Conservation (phyloP, 2,329 filamentous ascomycete genomes). For the Fusarium agapanthi region DNA sequence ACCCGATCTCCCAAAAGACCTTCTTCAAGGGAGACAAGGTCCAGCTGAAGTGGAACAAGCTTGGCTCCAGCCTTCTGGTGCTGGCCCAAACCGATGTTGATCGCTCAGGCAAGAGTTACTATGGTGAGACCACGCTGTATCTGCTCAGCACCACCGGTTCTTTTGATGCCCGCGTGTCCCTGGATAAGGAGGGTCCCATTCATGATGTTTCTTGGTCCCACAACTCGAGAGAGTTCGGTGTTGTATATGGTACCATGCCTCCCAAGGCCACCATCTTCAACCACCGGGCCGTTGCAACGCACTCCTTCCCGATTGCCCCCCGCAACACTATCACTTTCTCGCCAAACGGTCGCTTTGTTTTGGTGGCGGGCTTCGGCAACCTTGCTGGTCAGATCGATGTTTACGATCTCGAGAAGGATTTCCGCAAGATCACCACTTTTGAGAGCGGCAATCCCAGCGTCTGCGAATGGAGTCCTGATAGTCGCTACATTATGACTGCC, state of each 20-base stretch:
- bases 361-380: constrained; percentile 97
- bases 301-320: constrained; percentile 86
- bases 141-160: constrained; percentile 89
- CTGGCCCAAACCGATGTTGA: constrained; percentile 98
- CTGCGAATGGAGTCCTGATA: constrained; percentile 97
- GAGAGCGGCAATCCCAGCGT: constrained; percentile 95
- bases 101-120: constrained; percentile 98
- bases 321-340: constrained; percentile 97
- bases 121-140: constrained; percentile 97
- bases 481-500: constrained; percentile 94
- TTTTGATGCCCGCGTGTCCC: constrained; percentile 89
- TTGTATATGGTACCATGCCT: constrained; percentile 99
- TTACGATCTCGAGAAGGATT: constrained; percentile 95
- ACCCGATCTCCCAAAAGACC: constrained; percentile 92
- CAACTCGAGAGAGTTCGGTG: constrained; percentile 96
- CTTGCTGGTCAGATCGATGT: constrained; percentile 97
- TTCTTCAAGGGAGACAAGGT: constrained; percentile 99
- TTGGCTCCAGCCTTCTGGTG: constrained; percentile 90
- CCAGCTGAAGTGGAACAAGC: constrained; percentile 95
- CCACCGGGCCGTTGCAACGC: constrained; percentile 79
- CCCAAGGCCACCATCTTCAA: constrained; percentile 99
- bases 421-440: constrained; percentile 90
- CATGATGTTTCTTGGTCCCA: constrained; percentile 99
- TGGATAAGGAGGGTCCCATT: constrained; percentile 97
- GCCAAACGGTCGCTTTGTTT: constrained; percentile 88